These are phyloP conservation scores for Sporisorium sorghi DNA, from an alignment of 1,284 basidiomycete genomes.

Conservation along the genomic window DNA sequence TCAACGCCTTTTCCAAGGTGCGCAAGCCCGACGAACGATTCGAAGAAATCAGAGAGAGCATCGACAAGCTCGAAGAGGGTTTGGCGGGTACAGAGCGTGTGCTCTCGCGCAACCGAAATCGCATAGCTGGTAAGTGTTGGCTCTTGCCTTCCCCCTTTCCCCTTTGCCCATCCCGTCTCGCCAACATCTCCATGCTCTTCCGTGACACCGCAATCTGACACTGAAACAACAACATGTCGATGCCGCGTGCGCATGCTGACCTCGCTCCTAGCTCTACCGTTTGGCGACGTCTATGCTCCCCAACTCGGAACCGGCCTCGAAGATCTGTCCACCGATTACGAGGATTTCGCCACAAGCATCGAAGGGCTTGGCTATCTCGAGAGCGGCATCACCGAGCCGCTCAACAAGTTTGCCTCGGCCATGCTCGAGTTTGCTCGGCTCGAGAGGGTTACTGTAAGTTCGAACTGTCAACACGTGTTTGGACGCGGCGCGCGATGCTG, in stretches of 20 bases:
- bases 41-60: constrained; percentile 85
- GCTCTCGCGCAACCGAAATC: constrained; percentile 51
- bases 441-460: constrained; percentile 57
- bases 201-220: constrained; percentile 14
- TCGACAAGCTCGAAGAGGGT: constrained; percentile 95
- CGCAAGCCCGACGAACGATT: constrained; percentile 97
- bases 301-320: constrained; percentile 54
- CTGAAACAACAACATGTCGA: constrained; percentile 3
- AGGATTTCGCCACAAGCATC: constrained; percentile 92
- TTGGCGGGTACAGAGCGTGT: constrained; percentile 78
- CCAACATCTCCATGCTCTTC: not conserved
- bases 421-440: constrained; percentile 78
- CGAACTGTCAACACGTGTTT: not conserved
- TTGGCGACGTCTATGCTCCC: constrained; percentile 61
- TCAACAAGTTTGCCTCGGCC: constrained; percentile 95
- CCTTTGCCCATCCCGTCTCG: not conserved
- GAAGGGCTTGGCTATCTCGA: constrained; percentile 97
- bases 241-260: constrained; percentile 32
- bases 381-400: constrained; percentile 94
- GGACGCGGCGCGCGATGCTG: too few species aligned
- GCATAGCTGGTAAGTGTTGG: constrained; percentile 79
- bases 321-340: constrained; percentile 88
- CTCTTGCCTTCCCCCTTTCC: not conserved
- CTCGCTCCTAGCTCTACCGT: constrained; percentile 49
- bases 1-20: constrained; percentile 93